Base-by-base conservation (phyloP, 2,329 filamentous ascomycete species). In the Neophaeococcomyces mojaviensis region DNA sequence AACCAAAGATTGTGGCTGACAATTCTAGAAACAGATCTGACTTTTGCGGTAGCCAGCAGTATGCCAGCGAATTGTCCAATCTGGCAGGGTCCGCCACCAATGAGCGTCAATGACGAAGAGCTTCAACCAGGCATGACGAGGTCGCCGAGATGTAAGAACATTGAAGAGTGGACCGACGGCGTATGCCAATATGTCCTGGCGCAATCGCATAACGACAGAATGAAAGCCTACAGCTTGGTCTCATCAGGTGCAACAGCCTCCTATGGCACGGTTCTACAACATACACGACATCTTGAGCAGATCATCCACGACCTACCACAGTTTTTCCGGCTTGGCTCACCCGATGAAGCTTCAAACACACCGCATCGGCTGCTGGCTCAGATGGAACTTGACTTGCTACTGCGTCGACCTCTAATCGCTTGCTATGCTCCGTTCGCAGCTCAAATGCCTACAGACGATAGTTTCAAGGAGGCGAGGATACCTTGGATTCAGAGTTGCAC, bases 1-100 rank as follows among this genome's bases (percentile, higher is more conserved):
- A 52, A 59, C 26, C 51, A 57, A 2, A 55, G 61, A 7, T 47
- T 58, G 1, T 64, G 61, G 61, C 55, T 56, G 26, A 59, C 59
- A 0, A 52, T 64, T 1, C 34, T 63, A 6, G 61, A 63, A 30
- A 43, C 58, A 10, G 57, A 57, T 35, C 40, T 63, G 13, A 59
- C 59, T 40, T 41, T 60, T 4, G 51, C 56, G 2, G 54, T 61
- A 13, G 41, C 53, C 9, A 49, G 55, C 44, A 48, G 50, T 35
- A 49, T 57, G 45, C 55, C 55, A 3, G 52, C 48, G 39, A 49
- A 53, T 44, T 47, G 55, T 7, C 51, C 55, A 4, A 36, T 38
- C 16, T 55, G 51, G 31, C 49, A 46, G 7, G 41, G 39, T 16
- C 41, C 43, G 13, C 46, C 51, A 13, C 55, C 55, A 13, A 47